phyloP scores from a whole-genome alignment of 225 moss, liverwort and hornwort genomes.

The Straminergon stramineum region DNA sequence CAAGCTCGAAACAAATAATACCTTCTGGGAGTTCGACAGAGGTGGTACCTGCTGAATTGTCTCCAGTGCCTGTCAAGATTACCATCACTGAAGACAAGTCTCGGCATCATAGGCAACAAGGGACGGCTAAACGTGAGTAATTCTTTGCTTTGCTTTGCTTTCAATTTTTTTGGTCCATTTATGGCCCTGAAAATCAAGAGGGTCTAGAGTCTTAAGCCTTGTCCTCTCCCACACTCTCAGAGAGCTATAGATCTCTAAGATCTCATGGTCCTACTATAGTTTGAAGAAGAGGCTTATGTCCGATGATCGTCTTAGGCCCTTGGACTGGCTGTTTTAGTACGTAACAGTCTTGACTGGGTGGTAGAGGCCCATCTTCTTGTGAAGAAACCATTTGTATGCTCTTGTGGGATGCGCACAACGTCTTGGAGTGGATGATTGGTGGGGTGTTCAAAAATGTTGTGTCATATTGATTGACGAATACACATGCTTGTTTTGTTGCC shows the following conservation, averaged over 20 bases:
- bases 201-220: not conserved
- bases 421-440: not conserved
- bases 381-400: not conserved
- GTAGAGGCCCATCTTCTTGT: not conserved
- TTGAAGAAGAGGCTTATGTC: not conserved
- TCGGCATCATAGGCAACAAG: not conserved
- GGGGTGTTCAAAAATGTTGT: not conserved
- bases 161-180: not conserved
- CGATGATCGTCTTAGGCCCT: not conserved
- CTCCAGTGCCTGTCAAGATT: not conserved
- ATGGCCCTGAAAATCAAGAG: not conserved
- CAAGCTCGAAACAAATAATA: not conserved
- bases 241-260: not conserved
- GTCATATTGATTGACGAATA: not conserved
- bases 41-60: not conserved
- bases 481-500: not conserved
- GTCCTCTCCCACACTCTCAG: not conserved
- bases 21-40: not conserved
- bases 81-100: not conserved
- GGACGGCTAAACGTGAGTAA: slow-evolving; percentile 21
- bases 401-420: not conserved
- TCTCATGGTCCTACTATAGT: not conserved
- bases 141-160: not conserved
- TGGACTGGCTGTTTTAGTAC: not conserved
- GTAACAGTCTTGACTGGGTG: not conserved